A percentile compares a stretch with the other conserved stretches of the same genome.
These are phyloP conservation scores for Neurospora crassa DNA, from an alignment of 2,329 filamentous ascomycete genomes.

Conservation along the genomic window DNA sequence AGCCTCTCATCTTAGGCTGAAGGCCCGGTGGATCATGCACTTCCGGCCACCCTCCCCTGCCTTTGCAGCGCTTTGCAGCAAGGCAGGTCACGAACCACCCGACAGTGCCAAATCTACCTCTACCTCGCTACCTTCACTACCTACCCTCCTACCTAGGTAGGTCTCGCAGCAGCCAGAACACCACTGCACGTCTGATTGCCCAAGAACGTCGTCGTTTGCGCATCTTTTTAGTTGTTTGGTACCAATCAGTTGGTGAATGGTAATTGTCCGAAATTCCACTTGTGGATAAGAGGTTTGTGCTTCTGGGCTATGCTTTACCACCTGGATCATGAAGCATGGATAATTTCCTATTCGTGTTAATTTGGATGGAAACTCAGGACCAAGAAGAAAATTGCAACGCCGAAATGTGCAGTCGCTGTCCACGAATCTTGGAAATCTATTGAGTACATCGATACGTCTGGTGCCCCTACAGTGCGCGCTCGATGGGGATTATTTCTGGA, in stretches of 20 bases:
- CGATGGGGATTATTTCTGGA: not conserved
- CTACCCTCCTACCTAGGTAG: too few relatives aligned
- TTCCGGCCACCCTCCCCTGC: not conserved
- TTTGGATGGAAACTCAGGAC: not conserved
- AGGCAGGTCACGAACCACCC: not conserved
- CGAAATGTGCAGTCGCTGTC: not conserved
- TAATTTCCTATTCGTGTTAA: not conserved
- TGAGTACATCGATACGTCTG: too few relatives aligned
- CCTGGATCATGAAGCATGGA: not conserved
- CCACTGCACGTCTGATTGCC: not conserved
- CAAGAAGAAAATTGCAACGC: not conserved
- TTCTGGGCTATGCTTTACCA: not conserved
- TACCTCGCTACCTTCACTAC: too few relatives aligned
- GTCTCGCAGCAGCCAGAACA: not conserved
- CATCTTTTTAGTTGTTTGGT: not conserved
- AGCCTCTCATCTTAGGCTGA: not conserved
- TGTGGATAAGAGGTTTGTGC: not conserved
- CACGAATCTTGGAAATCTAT: not conserved
- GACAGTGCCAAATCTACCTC: not conserved
- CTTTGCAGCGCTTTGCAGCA: not conserved
- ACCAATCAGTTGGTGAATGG: not conserved
- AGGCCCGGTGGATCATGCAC: not conserved
- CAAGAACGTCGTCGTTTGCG: not conserved
- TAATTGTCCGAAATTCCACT: not conserved
- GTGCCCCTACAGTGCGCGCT: not conserved